Evolutionary conservation across 345 rosid species (phyloP), one percentile per base, ranked within the genome.

Genomic region (Arabidopsis arenosa): DNA sequence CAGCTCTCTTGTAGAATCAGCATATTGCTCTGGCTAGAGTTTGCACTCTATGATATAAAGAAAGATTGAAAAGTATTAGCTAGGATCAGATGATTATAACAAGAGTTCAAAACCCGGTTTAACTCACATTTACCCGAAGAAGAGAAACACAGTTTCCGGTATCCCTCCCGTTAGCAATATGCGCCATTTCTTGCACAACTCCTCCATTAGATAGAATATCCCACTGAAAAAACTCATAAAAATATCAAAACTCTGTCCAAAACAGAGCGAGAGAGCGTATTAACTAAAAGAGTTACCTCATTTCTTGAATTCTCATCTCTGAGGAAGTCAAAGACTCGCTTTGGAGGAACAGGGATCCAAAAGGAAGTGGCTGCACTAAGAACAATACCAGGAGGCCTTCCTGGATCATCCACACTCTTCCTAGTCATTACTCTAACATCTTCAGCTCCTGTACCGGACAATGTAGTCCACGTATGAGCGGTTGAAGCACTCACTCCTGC

Each of bases 391-490:
- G 97, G 93, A 26, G 97, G 97, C 70, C 97, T 85, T 48, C 97
- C 97, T 2, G 99, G 99, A 74, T 95, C 99, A 73, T 92, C 93
- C 0, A 89, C 82, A 33, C 97, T 95, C 83, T 92, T 92, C 40
- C 99, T 75, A 18, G 99, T 92, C 99, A 92, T 90, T 12, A 95
- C 97, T 49, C 97, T 83, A 2, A 95, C 97, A 79, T 95, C 99
- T 66, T 89, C 99, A 14, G 92, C 92, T 48, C 96, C 99, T 3
- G 97, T 90, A 48, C 97, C 97, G 0, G 97, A 86, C 35, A 95
- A 58, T 63, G 92, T 89, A 0, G 99, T 92, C 99, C 99, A 95
- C 0, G 90, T 86, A 68, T 92, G 97, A 41, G 97, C 93, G 0
- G 92, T 92, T 0, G 97, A 92, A 15, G 93, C 97, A 70, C 99